Base-by-base conservation (phyloP, 192 early-diverging fungal genomes). In the Chytriomyces confervae region DNA sequence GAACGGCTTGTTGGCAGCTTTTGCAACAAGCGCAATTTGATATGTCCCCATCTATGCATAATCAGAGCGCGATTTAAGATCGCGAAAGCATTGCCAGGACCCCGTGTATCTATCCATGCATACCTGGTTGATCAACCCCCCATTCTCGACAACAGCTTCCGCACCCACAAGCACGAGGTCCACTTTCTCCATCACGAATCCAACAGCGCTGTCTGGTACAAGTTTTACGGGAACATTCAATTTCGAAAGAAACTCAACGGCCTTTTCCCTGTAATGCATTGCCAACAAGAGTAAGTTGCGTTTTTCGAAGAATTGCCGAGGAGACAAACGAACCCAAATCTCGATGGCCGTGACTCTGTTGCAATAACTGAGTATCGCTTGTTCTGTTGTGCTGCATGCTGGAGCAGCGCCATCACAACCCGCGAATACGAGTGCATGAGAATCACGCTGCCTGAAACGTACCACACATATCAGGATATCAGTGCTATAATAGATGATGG, bases 81-180 rank as follows among this genome's bases (percentile, higher is more conserved):
- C 8, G 64, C 24, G 45, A 24, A 18, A 27, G 84, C 45, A 48
- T 44, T 44, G 23, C n/a, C 11, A 43, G 50, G 24, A 27, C 83
- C 23, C n/a, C 24, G 24, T 8, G 74, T 47, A 24, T 48, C 13
- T n/a, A 23, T 81, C 61, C 48, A 48, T 44, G 62, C 64, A 51
- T 79, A 89, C 90, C 78, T 95, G 92, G 83, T 99, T 99, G 82
- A 99, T 94, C 49, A 99, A 77, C 0, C 98, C 98, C 29, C 98
- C 98, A 80, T 96, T 99, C 83, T 97, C 94, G 2, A 96, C 95
- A 6, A 99, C 96, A 46, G 95, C 98, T 83, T 99, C 98, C 8
- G 98, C 98, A 20, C 98, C 98, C 43, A 96, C 96, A 77, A 99
- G 88, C 18, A 98, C 94, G 89, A 97, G 88, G 77, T 99, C 96